phyloP scores from a whole-genome alignment of 139 green algal species.

The Helicosporidium sp. region DNA sequence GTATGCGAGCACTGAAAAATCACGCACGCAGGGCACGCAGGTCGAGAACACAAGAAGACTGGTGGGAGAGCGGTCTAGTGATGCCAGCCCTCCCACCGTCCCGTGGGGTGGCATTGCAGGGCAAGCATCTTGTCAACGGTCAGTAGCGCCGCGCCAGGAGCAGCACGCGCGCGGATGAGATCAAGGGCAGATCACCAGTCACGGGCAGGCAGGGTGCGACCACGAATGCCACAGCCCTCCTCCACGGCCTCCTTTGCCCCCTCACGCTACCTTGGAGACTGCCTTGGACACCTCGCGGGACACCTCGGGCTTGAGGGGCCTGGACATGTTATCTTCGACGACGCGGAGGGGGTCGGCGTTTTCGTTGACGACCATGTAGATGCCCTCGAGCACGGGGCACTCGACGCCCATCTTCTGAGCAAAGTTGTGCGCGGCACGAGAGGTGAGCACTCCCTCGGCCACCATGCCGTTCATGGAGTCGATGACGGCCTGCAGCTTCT shows the following conservation, averaged over 20 bases:
- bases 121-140: too few species aligned
- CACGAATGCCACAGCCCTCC: too few species aligned
- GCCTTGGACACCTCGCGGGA: slow-evolving; percentile 6
- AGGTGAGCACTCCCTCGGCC: slow-evolving; percentile 66
- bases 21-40: too few species aligned
- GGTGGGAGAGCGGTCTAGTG: too few species aligned
- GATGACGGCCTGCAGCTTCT: slow-evolving; percentile 32
- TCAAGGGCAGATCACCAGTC: too few species aligned
- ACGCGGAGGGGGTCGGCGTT: slow-evolving; percentile 31
- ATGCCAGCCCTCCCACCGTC: too few species aligned
- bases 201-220: too few species aligned
- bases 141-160: too few species aligned
- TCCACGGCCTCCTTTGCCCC: neutral
- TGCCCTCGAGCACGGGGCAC: slow-evolving; percentile 57
- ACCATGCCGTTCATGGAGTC: slow-evolving; percentile 37
- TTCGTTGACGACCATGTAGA: slow-evolving; percentile 39
- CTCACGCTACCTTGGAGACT: neutral
- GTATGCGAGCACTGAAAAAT: too few species aligned
- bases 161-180: too few species aligned
- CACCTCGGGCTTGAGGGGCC: slow-evolving; percentile 17
- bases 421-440: slow-evolving; percentile 30
- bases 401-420: slow-evolving; percentile 38
- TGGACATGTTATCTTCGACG: slow-evolving; percentile 14
- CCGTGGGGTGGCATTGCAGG: too few species aligned
- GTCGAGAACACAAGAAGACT: too few species aligned